These are phyloP conservation scores for Candida smagusa DNA, from an alignment of 1,139 yeast species.

Conservation along the genomic window DNA sequence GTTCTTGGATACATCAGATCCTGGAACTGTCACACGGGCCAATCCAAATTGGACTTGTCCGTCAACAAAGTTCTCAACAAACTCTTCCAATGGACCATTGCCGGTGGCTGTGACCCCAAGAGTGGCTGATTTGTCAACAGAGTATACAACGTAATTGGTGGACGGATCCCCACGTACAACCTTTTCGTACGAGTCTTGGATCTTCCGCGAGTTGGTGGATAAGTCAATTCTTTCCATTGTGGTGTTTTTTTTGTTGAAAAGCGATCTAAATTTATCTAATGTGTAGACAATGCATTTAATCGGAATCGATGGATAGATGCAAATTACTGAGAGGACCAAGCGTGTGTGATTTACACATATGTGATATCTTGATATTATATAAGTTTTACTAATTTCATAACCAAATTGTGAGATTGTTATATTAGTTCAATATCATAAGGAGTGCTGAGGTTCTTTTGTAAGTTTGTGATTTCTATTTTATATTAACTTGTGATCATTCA, in stretches of 20 bases:
- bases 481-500: too few species aligned
- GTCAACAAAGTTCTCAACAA: constrained; percentile 78
- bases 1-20: constrained; percentile 81
- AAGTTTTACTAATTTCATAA: too few species aligned
- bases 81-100: constrained; percentile 67
- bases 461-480: too few species aligned
- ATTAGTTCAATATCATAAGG: too few species aligned
- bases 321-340: too few species aligned
- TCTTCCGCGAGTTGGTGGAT: constrained; percentile 56
- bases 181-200: constrained; percentile 60
- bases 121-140: constrained; percentile 56
- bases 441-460: too few species aligned
- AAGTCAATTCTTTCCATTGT: constrained; percentile 57
- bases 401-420: too few species aligned
- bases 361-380: too few species aligned
- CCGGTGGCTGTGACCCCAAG: constrained; percentile 60
- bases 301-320: too few species aligned
- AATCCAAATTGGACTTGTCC: constrained; percentile 90
- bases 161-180: constrained; percentile 61
- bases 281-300: too few species aligned
- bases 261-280: too few species aligned
- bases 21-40: constrained; percentile 83
- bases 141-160: constrained; percentile 59
- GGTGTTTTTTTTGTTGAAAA: background rate
- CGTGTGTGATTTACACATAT: too few species aligned